Evolutionary conservation across 139 green algal genomes (phyloP).

Genomic region (Chlorella vulgaris): DNA sequence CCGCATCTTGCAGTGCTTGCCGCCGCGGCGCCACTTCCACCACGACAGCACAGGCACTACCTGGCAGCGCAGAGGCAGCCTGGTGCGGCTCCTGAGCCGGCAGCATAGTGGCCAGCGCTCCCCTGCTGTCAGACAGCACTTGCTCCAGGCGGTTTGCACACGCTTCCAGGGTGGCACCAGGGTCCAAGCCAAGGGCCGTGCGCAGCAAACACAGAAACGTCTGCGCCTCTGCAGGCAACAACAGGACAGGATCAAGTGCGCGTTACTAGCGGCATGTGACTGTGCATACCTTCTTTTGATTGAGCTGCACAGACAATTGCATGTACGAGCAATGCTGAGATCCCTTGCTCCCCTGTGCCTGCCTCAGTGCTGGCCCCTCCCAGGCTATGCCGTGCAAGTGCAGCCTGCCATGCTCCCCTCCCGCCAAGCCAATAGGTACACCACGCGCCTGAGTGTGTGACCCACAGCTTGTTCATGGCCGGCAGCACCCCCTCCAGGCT

Average conservation of each 20-base stretch:
- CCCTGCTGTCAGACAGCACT: constrained; percentile 10
- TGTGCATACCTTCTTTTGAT: too few relatives aligned
- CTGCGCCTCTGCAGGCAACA: constrained; percentile 16
- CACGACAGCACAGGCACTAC: background rate
- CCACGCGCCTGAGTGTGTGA: constrained; percentile 18
- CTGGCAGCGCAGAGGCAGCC: background rate
- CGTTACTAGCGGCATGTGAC: too few relatives aligned
- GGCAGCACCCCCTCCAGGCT: constrained; percentile 33
- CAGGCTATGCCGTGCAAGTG: background rate
- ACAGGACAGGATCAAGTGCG: background rate
- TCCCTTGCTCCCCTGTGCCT: too few relatives aligned
- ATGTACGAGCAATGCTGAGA: too few relatives aligned
- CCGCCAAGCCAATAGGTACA: too few relatives aligned
- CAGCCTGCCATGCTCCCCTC: background rate
- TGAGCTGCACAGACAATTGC: too few relatives aligned
- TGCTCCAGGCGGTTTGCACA: constrained; percentile 31
- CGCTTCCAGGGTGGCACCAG: constrained; percentile 16
- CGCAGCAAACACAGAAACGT: constrained; percentile 24
- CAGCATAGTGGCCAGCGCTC: background rate
- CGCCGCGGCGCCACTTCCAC: constrained; percentile 15
- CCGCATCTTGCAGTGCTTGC: constrained; percentile 15
- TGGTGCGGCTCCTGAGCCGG: background rate
- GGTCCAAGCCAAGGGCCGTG: constrained; percentile 5
- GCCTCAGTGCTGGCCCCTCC: too few relatives aligned
- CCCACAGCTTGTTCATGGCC: constrained; percentile 25